These are phyloP conservation scores for Eucalyptus guilfoylei DNA, from an alignment of 345 rosid species.

Conservation along the genomic window DNA sequence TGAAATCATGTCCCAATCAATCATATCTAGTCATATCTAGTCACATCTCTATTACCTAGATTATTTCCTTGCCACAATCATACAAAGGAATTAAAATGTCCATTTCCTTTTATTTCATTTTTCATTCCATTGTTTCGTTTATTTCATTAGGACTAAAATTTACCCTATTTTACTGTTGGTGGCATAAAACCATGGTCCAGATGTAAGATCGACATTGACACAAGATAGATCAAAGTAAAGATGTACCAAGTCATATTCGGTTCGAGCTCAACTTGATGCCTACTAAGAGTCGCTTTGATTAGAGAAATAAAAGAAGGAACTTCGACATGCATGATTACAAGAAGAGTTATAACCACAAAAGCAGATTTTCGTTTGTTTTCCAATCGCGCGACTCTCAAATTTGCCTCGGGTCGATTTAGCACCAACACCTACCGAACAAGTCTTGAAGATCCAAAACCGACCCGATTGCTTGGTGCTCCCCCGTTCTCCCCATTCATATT, in stretches of 20 bases:
- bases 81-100: not conserved
- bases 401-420: not conserved
- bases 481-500: not conserved
- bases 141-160: not conserved
- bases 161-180: not conserved
- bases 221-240: not conserved
- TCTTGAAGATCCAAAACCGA: not conserved
- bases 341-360: not conserved
- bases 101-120: not conserved
- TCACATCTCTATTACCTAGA: not conserved
- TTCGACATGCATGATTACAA: not conserved
- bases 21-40: not conserved
- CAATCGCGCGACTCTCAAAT: not conserved
- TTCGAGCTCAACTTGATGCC: not conserved
- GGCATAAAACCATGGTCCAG: not conserved
- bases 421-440: not conserved
- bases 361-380: not conserved
- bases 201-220: not conserved
- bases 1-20: not conserved
- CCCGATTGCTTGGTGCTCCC: not conserved
- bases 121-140: not conserved
- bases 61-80: not conserved
- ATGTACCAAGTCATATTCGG: not conserved
- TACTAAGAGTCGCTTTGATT: not conserved
- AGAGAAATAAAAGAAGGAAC: not conserved